Evolutionary conservation across 306 rosid species (phyloP).

Genomic region (Quercus bicolor): DNA sequence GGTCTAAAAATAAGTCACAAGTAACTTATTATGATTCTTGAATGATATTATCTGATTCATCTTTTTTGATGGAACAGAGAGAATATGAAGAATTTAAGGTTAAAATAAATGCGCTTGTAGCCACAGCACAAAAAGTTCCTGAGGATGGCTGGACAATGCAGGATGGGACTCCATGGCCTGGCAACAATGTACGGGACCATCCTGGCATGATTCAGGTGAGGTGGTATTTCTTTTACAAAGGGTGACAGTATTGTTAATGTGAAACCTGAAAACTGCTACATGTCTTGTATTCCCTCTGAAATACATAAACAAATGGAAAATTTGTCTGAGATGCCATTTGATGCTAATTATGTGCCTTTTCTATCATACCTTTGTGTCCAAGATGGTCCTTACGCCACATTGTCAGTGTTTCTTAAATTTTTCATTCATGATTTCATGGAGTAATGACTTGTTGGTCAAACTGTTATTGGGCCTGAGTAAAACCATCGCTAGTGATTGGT

Average conservation of each 20-base stretch:
- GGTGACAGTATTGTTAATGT: not conserved
- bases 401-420: not conserved
- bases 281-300: not conserved
- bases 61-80: constrained; percentile 47
- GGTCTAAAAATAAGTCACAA: not conserved
- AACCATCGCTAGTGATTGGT: not conserved
- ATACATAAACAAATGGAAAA: not conserved
- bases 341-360: not conserved
- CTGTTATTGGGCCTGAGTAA: not conserved
- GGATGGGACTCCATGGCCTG: constrained; percentile 99
- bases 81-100: constrained; percentile 96
- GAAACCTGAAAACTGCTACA: not conserved
- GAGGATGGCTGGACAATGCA: constrained; percentile 99
- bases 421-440: not conserved
- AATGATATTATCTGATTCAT: not conserved
- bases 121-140: constrained; percentile 87
- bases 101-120: constrained; percentile 77
- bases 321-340: not conserved
- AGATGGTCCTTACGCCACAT: not conserved
- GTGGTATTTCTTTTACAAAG: constrained; percentile 11
- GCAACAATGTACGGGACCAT: constrained; percentile 92
- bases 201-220: constrained; percentile 99
- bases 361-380: not conserved
- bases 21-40: not conserved
- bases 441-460: not conserved